Evolutionary conservation across 768 basidiomycete genomes (phyloP), one percentile per base, ranked within the genome.

Genomic region (Xanthoconium stramineum): DNA sequence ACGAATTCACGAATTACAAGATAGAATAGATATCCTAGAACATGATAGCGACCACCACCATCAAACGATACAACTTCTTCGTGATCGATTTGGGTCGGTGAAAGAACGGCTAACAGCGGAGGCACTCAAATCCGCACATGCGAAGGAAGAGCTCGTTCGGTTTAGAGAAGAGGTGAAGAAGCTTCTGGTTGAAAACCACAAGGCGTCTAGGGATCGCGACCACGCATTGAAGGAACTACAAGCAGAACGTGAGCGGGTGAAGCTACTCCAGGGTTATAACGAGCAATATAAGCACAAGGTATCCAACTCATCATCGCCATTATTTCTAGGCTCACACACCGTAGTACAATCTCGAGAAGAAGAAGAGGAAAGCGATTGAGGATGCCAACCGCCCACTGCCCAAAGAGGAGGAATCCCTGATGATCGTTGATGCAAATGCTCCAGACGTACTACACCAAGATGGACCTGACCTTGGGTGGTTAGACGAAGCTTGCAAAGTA

Each of bases 341-440:
- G 20, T 45, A 70, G 69, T 55, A 47, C 30, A 59, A 56, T 17
- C 64, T 66, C 9, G 59, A 68, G 48, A 70, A 50, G 53, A 66
- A 62, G 55, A 70, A 72, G 43, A 59, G 61, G 36, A 65, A 67
- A 39, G 66, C 64, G 2, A 45, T 72, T 2, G 57, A 68, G 39
- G 51, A 38, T 33, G 55, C 53, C 36, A 60, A 42, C 19, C 51
- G 19, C 14, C 24, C 52, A 19, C 30, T 24, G 39, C 47, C 56
- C 24, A 59, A 57, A 28, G 70, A 72, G 39, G 69, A 70, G 1
- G 65, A 72, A 1, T 70, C 70, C 0, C 46, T 70, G 29, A 52
- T 72, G 58, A 61, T 70, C n/a, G 60, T 70, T 37, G 69, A 72
- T 35, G 32, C 56, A 17, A 66, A 70, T 42, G 61, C 61, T 12